A percentile compares a stretch with the other conserved stretches of the same genome.
Conservation (phyloP, 202 grass and related monocot species). For the Panicum hallii region DNA sequence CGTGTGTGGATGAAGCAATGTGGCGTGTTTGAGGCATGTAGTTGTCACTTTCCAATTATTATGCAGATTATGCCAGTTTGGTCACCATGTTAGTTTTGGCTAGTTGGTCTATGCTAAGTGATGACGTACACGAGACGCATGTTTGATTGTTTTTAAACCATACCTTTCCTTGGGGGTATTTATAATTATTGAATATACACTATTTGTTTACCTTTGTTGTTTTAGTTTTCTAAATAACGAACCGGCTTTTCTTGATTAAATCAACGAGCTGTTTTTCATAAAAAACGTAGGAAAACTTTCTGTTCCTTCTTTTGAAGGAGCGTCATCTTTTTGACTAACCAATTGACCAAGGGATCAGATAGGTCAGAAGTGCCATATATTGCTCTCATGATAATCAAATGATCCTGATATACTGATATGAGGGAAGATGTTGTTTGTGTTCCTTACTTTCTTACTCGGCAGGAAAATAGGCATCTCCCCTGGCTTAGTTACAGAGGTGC, state of each 20-base stretch:
- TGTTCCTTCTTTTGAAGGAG: background rate
- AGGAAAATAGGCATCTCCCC: background rate
- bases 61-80: conserved; percentile 31
- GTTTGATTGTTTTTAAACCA: background rate
- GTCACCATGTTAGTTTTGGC: background rate
- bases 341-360: background rate
- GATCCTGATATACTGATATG: conserved; percentile 22
- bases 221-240: background rate
- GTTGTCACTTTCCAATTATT: conserved; percentile 30
- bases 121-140: background rate
- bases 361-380: background rate
- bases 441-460: background rate
- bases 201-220: conserved; percentile 24
- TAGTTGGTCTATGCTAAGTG: conserved; percentile 1
- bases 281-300: background rate
- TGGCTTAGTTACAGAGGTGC: background rate
- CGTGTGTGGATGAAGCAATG: background rate
- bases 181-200: conserved; percentile 7
- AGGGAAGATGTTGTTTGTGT: conserved; percentile 17
- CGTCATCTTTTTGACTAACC: conserved; percentile 16
- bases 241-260: background rate
- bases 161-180: background rate
- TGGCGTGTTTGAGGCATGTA: conserved; percentile 21
- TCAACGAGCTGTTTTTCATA: background rate
- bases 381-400: conserved; percentile 30